Conservation (phyloP, 2,329 filamentous ascomycete genomes). For the Colletotrichum godetiae region DNA sequence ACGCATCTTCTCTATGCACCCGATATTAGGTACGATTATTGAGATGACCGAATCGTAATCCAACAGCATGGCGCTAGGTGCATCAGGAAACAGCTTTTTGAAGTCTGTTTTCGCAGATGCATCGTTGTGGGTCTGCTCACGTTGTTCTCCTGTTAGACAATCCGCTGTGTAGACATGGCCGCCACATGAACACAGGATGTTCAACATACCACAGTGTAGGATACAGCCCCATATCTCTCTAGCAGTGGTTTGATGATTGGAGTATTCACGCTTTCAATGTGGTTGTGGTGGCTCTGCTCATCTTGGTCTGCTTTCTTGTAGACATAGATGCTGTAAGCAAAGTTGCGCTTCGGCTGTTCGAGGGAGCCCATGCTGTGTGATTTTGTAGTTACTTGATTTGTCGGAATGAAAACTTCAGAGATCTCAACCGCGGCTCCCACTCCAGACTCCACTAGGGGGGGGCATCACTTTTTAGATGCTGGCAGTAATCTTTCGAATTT, state of each 20-base stretch:
- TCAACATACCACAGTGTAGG: constrained; percentile 6
- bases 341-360: not conserved
- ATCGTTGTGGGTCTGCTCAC: constrained; percentile 7
- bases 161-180: too few relatives aligned
- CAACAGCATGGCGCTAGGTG: not conserved
- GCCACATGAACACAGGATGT: not conserved
- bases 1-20: constrained; percentile 18
- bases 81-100: constrained; percentile 2
- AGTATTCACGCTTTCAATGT: constrained; percentile 4
- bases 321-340: constrained; percentile 14
- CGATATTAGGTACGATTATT: not conserved
- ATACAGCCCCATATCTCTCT: constrained; percentile 3
- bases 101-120: constrained; percentile 3
- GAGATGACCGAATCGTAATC: constrained; percentile 12
- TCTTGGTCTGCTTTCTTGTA: constrained; percentile 13
- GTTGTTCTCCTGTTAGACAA: not conserved
- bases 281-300: constrained; percentile 14
- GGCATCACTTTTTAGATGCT: too few relatives aligned
- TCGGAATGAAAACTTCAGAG: too few relatives aligned
- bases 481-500: too few relatives aligned
- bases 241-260: not conserved
- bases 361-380: not conserved
- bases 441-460: too few relatives aligned
- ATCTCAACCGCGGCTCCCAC: too few relatives aligned
- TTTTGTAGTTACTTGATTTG: not conserved